Base-by-base conservation (phyloP, 169 alveolate species). In the Eimeria acervulina region DNA sequence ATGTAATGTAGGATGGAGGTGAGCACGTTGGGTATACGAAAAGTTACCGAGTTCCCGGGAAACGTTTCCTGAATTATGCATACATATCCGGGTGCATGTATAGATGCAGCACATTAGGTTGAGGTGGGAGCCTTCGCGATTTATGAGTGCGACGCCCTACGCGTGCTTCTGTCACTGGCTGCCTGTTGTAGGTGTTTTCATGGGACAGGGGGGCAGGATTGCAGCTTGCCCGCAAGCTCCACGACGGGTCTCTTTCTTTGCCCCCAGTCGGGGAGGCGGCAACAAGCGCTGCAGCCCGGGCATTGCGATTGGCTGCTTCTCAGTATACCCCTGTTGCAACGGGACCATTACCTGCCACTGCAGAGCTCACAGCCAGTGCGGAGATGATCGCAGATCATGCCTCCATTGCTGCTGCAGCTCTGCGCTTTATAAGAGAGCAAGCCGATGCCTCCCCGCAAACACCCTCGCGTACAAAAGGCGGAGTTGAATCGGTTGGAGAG, bases 191-290 rank as follows among this genome's bases (percentile, higher is more conserved):
- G 93, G 93, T 87, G 63, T 87, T 59, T 87, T 33, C 81, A 44
- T 87, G 93, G 93, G 81, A 61, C 81, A 61, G 40, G 38, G 81
- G 47, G 1, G 36, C 63, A 36, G 93, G 96, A 5, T 59, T 88
- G 76, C 96, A 83, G 66, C 66, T 83, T 28, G 85, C 47, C 28
- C 96, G 96, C 1, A 83, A 90, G 13, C 63, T 93, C n/a, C 94
- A 59, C 23, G 90, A 36, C 26, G 66, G 89, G n/a, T 78, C 87
- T 12, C 93, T 70, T 51, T 44, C 81, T 55, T 13, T 93, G 74
- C 84, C 94, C 7, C 74, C 94, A 28, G 44, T 33, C 66, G 70
- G 59, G 38, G 93, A 80, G 52, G 72, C 88, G 4, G 85, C 94
- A 15, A n/a, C 94, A 6, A 70, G 38, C 38, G 96, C 80, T 42